Percentiles rank a stretch among this genome's conserved stretches.
Evolutionary conservation across 2,329 filamentous ascomycete species (phyloP).

Genomic region (Talaromyces sp.): DNA sequence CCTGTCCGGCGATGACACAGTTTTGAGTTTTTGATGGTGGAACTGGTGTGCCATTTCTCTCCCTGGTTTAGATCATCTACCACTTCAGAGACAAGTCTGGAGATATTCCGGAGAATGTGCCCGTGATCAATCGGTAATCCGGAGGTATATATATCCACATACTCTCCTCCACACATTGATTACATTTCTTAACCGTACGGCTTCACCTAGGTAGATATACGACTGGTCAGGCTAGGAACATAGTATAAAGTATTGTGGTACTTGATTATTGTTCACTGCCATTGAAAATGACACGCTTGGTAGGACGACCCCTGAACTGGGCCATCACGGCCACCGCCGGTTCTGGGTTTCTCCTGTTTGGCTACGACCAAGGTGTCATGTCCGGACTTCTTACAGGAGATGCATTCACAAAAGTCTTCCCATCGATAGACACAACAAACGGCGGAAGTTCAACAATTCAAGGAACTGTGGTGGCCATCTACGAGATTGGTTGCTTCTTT

Average conservation of each 20-base stretch:
- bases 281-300: slow-evolving; percentile 1
- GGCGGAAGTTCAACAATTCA: slow-evolving; percentile 10
- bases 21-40: neutral
- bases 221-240: neutral
- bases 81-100: neutral
- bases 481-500: slow-evolving; percentile 12
- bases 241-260: neutral
- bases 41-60: neutral
- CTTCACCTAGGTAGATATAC: neutral
- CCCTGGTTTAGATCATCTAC: neutral
- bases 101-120: neutral
- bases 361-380: slow-evolving; percentile 13
- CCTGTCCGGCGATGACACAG: neutral
- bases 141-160: neutral
- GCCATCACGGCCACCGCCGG: slow-evolving; percentile 8
- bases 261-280: neutral
- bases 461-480: slow-evolving; percentile 7
- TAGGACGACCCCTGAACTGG: slow-evolving; percentile 9
- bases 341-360: slow-evolving; percentile 7
- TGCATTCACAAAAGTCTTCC: slow-evolving; percentile 3
- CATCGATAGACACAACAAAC: neutral
- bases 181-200: neutral
- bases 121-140: neutral
- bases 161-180: neutral
- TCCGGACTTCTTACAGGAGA: slow-evolving; percentile 9